A percentile compares a stretch with the other conserved stretches of the same genome.
phyloP scores from a whole-genome alignment of 129 eudicot genomes.

The Silybum marianum region DNA sequence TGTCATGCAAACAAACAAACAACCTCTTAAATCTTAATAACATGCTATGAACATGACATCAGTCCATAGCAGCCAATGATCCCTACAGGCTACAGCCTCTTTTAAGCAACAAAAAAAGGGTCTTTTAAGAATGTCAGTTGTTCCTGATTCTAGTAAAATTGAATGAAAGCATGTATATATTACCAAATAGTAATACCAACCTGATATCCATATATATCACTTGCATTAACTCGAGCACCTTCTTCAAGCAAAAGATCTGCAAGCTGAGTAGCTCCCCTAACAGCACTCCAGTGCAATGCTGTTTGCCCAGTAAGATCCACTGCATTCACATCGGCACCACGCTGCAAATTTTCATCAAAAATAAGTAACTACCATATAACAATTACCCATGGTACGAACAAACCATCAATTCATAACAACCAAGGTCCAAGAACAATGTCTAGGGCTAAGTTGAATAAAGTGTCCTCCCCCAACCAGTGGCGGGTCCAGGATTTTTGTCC shows the following conservation, averaged over 20 bases:
- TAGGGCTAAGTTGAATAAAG: neutral
- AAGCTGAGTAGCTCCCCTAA: conserved; percentile 86
- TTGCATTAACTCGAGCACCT: conserved; percentile 83
- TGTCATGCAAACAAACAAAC: neutral
- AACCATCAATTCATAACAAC: conserved; percentile 5
- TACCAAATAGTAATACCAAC: conserved; percentile 45
- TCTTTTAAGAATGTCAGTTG: conserved; percentile 1
- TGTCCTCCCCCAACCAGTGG: neutral
- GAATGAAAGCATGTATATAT: conserved; percentile 14
- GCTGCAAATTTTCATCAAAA: conserved; percentile 49
- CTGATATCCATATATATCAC: conserved; percentile 93
- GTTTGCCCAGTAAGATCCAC: conserved; percentile 95
- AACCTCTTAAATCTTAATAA: conserved; percentile 11
- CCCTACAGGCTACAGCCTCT: neutral
- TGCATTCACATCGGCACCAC: conserved; percentile 92
- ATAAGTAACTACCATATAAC: conserved; percentile 8
- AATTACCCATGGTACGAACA: neutral
- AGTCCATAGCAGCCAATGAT: neutral
- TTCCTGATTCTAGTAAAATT: conserved; percentile 7
- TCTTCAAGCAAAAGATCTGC: conserved; percentile 91
- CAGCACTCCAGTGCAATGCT: conserved; percentile 99
- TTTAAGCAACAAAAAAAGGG: neutral
- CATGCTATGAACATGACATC: neutral
- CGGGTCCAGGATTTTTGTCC: no score
- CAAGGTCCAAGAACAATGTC: conserved; percentile 4